These are phyloP conservation scores for Aspergillus ustus DNA, from an alignment of 2,329 filamentous ascomycete species.

Conservation along the genomic window DNA sequence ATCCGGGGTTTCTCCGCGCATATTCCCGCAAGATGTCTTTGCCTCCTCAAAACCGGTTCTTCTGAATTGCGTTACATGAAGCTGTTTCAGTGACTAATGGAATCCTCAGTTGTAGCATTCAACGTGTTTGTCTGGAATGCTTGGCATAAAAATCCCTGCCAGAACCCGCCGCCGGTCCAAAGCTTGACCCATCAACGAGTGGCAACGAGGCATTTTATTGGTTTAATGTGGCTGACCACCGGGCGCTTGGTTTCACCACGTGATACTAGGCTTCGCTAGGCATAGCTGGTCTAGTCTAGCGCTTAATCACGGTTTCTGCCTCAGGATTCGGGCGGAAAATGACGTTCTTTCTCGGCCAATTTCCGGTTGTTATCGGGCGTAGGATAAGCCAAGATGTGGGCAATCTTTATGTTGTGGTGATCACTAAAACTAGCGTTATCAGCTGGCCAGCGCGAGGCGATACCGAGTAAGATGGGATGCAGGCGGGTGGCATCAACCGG, in stretches of 20 bases:
- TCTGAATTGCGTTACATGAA: neutral
- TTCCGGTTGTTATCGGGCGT: neutral
- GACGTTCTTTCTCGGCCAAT: neutral
- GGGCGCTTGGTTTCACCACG: neutral
- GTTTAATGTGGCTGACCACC: neutral
- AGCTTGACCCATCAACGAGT: conserved; percentile 10
- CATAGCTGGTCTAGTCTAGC: neutral
- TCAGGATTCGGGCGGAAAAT: neutral
- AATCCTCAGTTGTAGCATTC: neutral
- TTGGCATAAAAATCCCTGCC: conserved; percentile 10
- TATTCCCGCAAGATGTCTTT: neutral
- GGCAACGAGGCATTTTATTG: neutral
- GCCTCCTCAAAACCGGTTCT: neutral
- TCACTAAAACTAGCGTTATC: neutral
- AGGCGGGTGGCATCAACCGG: conserved; percentile 3
- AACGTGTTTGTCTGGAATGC: neutral
- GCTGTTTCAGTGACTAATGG: conserved; percentile 13
- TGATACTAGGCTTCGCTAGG: neutral
- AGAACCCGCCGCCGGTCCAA: conserved; percentile 7
- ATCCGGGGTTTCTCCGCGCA: conserved; percentile 17
- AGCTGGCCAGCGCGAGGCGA: neutral
- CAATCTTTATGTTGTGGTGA: neutral
- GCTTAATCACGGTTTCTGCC: neutral
- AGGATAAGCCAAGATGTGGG: neutral
- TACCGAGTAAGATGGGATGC: neutral